Base-by-base conservation (phyloP, 768 basidiomycete species). In the Scleroderma citrinum region DNA sequence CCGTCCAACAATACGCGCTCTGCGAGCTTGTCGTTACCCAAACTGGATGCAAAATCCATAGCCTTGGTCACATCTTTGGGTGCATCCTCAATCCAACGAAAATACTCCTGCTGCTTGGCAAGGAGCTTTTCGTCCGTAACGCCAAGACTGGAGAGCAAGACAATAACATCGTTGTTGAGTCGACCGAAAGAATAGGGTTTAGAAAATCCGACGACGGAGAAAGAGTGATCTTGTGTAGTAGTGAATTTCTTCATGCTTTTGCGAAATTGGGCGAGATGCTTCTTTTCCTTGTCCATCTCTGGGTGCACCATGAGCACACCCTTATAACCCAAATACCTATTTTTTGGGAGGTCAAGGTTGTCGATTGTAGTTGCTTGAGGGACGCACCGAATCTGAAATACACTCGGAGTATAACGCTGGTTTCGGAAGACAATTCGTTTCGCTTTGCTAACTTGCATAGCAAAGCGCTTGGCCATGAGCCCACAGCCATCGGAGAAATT, bases 201-300 rank as follows among this genome's bases (percentile, higher is more conserved):
- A 2, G 84, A 84, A 56, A 78, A 71, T 29, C 76, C 80, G 7
- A 85, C 82, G 34, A 85, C 78, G 0, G 83, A 84, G 64, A 85
- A 84, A 1, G 81, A 83, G 36, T 72, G 68, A 50, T 82, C 77
- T 7, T 66, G 55, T 0, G 73, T 78, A 0, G 81, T 75, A 8
- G 65, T 71, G 64, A 86, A 85, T 56, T 86, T 86, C 59, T 79
- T 83, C 80, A 83, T 83, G 61, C 83, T 84, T 50, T 77, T 74
- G 17, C 83, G 74, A 54, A 86, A 85, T 51, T 82, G 71, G 12
- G 75, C 77, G 1, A 77, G 65, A 43, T 74, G 69, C 42, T 67
- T 59, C 46, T 71, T 72, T 40, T 75, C 67, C 21, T 56, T 61
- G 53, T 81, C 78, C 21, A 86, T 66, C n/a, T 74, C 66, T 0